Evolutionary conservation across 352 stramenopile species (phyloP).

Genomic region (Phytophthora tubulina): DNA sequence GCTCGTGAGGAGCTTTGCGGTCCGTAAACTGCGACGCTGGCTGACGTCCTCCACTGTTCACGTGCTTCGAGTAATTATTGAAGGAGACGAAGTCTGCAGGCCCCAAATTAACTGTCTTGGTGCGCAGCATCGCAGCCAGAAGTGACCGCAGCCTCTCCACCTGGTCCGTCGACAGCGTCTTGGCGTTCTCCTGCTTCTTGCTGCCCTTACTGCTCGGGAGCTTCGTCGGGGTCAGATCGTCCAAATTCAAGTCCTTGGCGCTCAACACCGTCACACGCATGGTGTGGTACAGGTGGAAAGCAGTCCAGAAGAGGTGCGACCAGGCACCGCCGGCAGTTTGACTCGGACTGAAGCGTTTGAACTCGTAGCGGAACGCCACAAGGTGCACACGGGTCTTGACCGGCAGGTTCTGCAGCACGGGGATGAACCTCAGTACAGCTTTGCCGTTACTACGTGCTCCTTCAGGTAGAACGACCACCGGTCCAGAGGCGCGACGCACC

Average conservation of each 20-base stretch:
- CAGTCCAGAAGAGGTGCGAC: constrained; percentile 73
- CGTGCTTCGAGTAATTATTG: constrained; percentile 86
- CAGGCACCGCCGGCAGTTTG: constrained; percentile 69
- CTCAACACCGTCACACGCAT: constrained; percentile 69
- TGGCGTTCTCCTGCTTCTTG: constrained; percentile 33
- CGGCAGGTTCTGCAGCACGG: constrained; percentile 71
- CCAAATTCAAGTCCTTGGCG: constrained; percentile 66
- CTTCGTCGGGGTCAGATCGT: constrained; percentile 47
- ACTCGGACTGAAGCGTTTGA: constrained; percentile 76
- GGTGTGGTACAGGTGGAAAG: constrained; percentile 75
- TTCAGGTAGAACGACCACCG: constrained; percentile 81
- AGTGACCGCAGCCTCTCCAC: constrained; percentile 73
- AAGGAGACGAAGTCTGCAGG: constrained; percentile 83
- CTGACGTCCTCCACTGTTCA: constrained; percentile 72
- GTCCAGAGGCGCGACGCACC: constrained; percentile 60
- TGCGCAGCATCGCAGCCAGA: constrained; percentile 81
- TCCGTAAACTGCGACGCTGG: constrained; percentile 81
- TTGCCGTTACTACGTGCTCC: constrained; percentile 85
- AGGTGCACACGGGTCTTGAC: constrained; percentile 71
- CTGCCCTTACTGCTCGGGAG: constrained; percentile 34
- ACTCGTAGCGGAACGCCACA: constrained; percentile 84
- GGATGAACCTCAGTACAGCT: constrained; percentile 73
- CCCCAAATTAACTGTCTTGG: constrained; percentile 76
- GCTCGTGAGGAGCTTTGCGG: constrained; percentile 87
- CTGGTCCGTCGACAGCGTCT: constrained; percentile 58